Conservation (phyloP, 139 green algal species). For the Picochlorum sp. region DNA sequence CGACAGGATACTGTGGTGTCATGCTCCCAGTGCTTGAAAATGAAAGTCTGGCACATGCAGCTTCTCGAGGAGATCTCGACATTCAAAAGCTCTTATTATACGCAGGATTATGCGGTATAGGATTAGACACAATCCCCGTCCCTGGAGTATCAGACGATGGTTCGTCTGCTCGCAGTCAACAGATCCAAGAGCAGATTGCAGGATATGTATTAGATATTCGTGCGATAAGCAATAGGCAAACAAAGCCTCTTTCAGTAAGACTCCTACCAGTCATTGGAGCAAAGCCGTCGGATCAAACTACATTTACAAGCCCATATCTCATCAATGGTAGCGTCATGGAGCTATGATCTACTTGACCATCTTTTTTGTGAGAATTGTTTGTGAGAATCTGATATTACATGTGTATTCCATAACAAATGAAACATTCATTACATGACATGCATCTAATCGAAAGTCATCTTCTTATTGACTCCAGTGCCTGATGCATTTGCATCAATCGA, state of each 20-base stretch:
- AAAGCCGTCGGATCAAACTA: constrained; percentile 14
- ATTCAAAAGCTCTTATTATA: constrained; percentile 34
- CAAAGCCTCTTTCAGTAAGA: constrained; percentile 35
- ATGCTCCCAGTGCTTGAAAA: constrained; percentile 55
- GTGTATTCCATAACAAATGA: too few relatives aligned
- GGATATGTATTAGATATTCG: constrained; percentile 14
- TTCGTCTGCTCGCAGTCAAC: neutral
- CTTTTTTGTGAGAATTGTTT: neutral
- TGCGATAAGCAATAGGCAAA: constrained; percentile 9
- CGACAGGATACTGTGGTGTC: constrained; percentile 37
- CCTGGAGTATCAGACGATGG: constrained; percentile 9
- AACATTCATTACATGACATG: too few relatives aligned
- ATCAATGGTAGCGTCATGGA: constrained; percentile 30
- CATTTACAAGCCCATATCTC: constrained; percentile 38
- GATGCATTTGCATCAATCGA: constrained; percentile 31
- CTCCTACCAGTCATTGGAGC: constrained; percentile 39
- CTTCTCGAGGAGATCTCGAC: constrained; percentile 14
- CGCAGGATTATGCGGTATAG: constrained; percentile 41
- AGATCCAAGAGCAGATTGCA: constrained; percentile 6
- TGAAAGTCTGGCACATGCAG: constrained; percentile 18
- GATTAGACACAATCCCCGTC: constrained; percentile 47
- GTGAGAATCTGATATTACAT: too few relatives aligned
- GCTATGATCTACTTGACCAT: neutral
- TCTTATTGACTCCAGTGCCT: constrained; percentile 36
- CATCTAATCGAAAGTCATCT: too few relatives aligned